Conservation (phyloP, 108 stramenopile species). For the Cyclotella cryptica region DNA sequence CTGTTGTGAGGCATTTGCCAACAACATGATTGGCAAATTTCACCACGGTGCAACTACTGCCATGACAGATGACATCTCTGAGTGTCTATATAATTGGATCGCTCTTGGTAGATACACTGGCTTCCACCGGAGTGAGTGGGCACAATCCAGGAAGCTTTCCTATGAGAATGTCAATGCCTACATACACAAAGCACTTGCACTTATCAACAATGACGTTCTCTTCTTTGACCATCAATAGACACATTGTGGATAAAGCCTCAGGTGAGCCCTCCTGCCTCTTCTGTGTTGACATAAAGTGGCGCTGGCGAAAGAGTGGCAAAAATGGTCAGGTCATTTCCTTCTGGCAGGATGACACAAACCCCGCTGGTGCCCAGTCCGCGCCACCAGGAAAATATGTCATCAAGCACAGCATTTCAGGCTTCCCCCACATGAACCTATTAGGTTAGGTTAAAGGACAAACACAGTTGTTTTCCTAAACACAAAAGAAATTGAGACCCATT, state of each 20-base stretch:
- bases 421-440: background rate
- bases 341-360: background rate
- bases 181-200: background rate
- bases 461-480: background rate
- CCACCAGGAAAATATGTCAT: background rate
- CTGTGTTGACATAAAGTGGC: background rate
- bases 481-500: background rate
- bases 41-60: background rate
- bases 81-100: background rate
- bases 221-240: background rate
- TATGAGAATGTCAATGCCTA: background rate
- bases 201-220: background rate
- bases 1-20: background rate
- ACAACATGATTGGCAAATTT: background rate
- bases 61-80: background rate
- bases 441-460: background rate
- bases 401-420: background rate
- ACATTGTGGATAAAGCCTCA: background rate
- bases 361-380: background rate
- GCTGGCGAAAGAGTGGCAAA: background rate
- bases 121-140: too few species aligned
- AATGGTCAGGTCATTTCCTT: background rate
- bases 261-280: background rate
- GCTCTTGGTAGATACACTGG: too few species aligned
- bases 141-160: background rate